Evolutionary conservation across 2,329 filamentous ascomycete species (phyloP).

Genomic region (Verticillium alfalfae): DNA sequence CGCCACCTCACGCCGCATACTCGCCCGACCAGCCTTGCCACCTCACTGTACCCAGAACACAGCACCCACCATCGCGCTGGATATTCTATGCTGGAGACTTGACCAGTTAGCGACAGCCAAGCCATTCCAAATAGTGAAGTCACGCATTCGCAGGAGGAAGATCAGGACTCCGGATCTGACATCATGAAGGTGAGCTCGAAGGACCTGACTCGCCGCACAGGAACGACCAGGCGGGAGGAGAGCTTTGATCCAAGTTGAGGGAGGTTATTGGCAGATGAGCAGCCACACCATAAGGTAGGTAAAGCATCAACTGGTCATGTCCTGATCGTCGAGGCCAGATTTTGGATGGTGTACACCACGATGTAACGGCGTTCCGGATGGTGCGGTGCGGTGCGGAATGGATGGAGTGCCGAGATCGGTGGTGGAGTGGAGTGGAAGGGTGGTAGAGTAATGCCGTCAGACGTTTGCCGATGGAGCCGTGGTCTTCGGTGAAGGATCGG

Average conservation of each 20-base stretch:
- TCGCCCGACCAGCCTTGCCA: not conserved
- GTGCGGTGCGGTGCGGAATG: not conserved
- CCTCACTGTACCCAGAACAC: not conserved
- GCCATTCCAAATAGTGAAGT: not conserved
- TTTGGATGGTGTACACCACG: not conserved
- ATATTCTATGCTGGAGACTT: not conserved
- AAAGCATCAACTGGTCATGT: not conserved
- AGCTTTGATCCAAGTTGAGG: too few relatives aligned
- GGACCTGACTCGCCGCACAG: not conserved
- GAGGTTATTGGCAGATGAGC: too few relatives aligned
- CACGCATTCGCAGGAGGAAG: not conserved
- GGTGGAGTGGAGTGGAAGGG: not conserved
- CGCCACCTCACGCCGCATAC: not conserved
- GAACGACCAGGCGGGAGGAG: not conserved
- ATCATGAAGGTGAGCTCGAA: not conserved
- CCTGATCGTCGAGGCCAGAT: not conserved
- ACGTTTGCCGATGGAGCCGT: not conserved
- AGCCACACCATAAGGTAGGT: too few relatives aligned
- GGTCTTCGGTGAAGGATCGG: not conserved
- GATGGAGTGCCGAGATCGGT: not conserved
- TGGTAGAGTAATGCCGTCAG: not conserved
- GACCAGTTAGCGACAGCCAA: not conserved
- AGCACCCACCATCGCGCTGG: not conserved
- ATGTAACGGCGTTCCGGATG: not conserved
- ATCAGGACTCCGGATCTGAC: not conserved